Percentiles rank a stretch among this genome's conserved stretches.
Conservation (phyloP, 2,329 filamentous ascomycete species). For the Diplodia mutila region DNA sequence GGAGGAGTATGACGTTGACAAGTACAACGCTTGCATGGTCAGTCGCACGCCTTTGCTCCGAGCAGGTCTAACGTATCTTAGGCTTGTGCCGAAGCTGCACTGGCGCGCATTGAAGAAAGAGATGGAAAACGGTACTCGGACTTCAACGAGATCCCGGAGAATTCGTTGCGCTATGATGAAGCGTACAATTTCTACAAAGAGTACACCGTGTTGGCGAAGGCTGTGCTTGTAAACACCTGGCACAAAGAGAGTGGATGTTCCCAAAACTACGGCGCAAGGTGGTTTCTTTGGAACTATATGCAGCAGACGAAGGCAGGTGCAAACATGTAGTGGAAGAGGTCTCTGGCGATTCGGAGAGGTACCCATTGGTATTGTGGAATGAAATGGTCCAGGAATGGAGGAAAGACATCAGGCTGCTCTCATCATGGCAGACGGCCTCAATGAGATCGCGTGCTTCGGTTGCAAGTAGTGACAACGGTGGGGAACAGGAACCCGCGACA, state of each 20-base stretch:
- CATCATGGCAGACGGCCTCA: not conserved
- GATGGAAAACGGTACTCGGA: not conserved
- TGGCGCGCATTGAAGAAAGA: not conserved
- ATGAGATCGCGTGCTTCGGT: not conserved
- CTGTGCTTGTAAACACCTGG: too few species aligned
- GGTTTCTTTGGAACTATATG: too few species aligned
- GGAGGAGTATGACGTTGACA: not conserved
- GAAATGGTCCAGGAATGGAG: conserved; percentile 5
- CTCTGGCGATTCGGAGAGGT: not conserved
- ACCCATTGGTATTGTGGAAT: not conserved
- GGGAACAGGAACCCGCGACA: conserved; percentile 4
- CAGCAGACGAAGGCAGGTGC: too few species aligned
- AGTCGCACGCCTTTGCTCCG: not conserved
- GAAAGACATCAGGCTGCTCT: conserved; percentile 17
- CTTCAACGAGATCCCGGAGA: conserved; percentile 1
- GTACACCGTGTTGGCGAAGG: not conserved
- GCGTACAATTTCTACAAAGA: not conserved
- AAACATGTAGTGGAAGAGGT: too few species aligned
- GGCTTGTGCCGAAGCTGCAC: not conserved
- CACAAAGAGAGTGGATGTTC: too few species aligned
- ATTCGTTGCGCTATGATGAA: not conserved
- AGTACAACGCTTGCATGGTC: conserved; percentile 3
- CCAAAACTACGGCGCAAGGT: too few species aligned
- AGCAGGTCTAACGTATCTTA: not conserved
- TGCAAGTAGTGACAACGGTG: conserved; percentile 1